A percentile compares a stretch with the other conserved stretches of the same genome.
Conservation (phyloP, 345 rosid genomes). For the Rhodamnia argentea region DNA sequence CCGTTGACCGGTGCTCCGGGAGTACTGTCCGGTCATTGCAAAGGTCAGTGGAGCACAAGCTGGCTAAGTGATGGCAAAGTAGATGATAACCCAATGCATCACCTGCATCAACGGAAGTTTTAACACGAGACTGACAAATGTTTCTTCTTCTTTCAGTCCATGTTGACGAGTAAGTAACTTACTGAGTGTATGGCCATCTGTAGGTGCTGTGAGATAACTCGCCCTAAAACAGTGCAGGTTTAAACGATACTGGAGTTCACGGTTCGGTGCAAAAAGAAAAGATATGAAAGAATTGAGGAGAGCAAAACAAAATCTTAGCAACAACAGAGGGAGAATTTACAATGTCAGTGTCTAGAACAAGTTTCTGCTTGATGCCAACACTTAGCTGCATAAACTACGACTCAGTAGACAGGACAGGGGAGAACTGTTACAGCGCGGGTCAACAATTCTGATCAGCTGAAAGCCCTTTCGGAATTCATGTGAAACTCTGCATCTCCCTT, state of each 20-base stretch:
- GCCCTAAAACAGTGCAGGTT: neutral
- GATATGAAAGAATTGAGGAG: neutral
- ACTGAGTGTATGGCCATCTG: neutral
- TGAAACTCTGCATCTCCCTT: neutral
- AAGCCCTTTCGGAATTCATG: neutral
- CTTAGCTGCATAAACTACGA: neutral
- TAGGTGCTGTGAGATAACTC: neutral
- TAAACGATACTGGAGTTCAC: neutral
- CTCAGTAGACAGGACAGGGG: neutral
- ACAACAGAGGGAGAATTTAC: neutral
- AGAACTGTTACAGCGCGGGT: neutral
- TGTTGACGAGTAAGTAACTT: neutral
- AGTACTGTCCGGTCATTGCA: neutral
- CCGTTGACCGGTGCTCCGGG: neutral
- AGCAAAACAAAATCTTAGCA: neutral
- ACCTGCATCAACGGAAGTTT: neutral
- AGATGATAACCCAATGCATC: neutral
- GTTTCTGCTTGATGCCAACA: neutral
- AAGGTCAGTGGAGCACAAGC: neutral
- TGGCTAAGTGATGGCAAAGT: neutral
- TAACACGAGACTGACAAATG: neutral
- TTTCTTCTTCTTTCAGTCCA: neutral
- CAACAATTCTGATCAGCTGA: neutral
- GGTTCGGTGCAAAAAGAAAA: neutral
- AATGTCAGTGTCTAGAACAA: neutral